Evolutionary conservation across 2,329 filamentous ascomycete species (phyloP).

Genomic region (Exophiala alcalophila): DNA sequence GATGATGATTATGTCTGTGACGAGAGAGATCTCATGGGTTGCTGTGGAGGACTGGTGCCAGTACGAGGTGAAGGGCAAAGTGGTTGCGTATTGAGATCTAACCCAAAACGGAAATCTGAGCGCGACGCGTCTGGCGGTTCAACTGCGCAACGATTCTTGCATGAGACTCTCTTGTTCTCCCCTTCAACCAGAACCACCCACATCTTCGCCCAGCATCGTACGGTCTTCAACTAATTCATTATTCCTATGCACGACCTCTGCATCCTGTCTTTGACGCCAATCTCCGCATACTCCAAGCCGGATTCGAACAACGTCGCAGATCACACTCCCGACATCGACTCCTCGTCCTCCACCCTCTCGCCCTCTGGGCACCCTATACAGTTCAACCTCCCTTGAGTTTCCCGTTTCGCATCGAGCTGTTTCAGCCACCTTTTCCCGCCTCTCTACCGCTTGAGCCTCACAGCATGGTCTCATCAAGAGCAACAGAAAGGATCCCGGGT

Average conservation of each 20-base stretch:
- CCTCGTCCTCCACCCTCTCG: constrained; percentile 40
- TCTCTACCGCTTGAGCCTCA: constrained; percentile 61
- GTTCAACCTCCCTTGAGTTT: constrained; percentile 75
- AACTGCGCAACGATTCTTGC: too few species aligned
- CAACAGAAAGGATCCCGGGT: constrained; percentile 35
- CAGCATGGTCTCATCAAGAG: constrained; percentile 49
- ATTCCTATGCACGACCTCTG: constrained; percentile 15
- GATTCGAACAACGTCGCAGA: constrained; percentile 15
- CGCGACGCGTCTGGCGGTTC: too few species aligned
- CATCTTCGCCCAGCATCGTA: not conserved
- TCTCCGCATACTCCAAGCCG: constrained; percentile 8
- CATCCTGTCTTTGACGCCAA: constrained; percentile 9
- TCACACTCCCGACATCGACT: constrained; percentile 17
- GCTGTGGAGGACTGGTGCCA: too few species aligned
- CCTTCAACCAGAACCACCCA: too few species aligned
- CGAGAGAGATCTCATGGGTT: too few species aligned
- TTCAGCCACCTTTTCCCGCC: constrained; percentile 34
- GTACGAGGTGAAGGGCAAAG: too few species aligned
- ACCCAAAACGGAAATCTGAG: too few species aligned
- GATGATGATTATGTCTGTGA: too few species aligned
- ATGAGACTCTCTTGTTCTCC: too few species aligned
- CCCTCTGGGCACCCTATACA: constrained; percentile 51
- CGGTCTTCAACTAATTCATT: constrained; percentile 5
- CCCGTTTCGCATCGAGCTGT: constrained; percentile 68
- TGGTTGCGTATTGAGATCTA: too few species aligned